Evolutionary conservation across 2,329 filamentous ascomycete species (phyloP).

Genomic region (Fusarium nanum): DNA sequence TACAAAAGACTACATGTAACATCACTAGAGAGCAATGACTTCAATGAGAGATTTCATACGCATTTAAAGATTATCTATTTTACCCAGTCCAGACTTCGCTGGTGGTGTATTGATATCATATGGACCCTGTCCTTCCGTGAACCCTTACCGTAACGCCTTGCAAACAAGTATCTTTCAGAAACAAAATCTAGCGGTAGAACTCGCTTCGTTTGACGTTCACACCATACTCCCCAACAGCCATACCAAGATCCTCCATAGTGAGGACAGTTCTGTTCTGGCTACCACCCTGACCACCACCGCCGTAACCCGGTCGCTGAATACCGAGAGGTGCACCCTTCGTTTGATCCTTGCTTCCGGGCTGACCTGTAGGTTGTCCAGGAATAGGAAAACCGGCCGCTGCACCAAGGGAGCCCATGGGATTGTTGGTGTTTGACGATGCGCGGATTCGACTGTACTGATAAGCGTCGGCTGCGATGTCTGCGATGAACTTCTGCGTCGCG

Average conservation of each 20-base stretch:
- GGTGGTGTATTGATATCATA: constrained; percentile 36
- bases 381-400: constrained; percentile 77
- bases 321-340: constrained; percentile 72
- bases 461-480: constrained; percentile 95
- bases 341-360: constrained; percentile 67
- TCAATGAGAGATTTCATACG: constrained; percentile 23
- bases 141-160: constrained; percentile 44
- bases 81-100: constrained; percentile 20
- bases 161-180: constrained; percentile 24
- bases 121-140: constrained; percentile 27
- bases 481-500: constrained; percentile 99
- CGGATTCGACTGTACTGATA: constrained; percentile 98
- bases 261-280: constrained; percentile 92
- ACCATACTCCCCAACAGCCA: constrained; percentile 97
- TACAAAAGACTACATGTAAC: constrained; percentile 49
- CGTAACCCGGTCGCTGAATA: constrained; percentile 82
- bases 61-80: constrained; percentile 37
- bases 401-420: constrained; percentile 88
- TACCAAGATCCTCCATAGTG: constrained; percentile 98
- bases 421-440: constrained; percentile 87
- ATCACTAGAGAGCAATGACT: constrained; percentile 41
- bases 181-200: constrained; percentile 80
- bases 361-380: constrained; percentile 70
- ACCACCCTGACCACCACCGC: constrained; percentile 88
- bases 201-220: constrained; percentile 98